Evolutionary conservation across 176 grass and related monocot species (phyloP), one percentile per base, ranked within the genome.

Genomic region (Eremochloa ophiuroides): DNA sequence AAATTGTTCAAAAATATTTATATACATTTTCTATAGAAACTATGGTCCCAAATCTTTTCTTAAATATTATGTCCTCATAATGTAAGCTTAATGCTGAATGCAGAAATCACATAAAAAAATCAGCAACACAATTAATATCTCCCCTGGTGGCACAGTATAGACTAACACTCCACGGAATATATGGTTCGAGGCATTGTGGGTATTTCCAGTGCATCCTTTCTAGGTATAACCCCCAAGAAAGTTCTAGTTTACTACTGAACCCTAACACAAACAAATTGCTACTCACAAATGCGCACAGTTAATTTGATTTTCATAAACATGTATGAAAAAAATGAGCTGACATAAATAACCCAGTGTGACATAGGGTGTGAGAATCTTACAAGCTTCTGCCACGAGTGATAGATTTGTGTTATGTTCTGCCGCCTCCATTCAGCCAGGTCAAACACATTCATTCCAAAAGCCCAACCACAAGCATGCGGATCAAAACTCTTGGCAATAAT

Each of bases 391-490:
- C 92, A 94, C 15, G 42, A 83, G 77, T 94, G 92, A 85, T 97
- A 93, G 35, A 89, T 86, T 60, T 90, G 41, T 7, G 92, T 97
- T 58, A 97, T 87, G 62, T 92, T 92, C 74, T 97, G 89, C 73
- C 35, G 63, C 74, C 88, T 94, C 94, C 94, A 97, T 82, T 94
- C 92, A 72, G 75, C 80, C 76, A 97, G 81, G 90, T 97, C 90
- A 77, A 97, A 94, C 2, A 97, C 71, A 86, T 97, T 94, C 94
- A 97, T 94, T 84, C 94, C 94, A 78, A 91, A 97, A 74, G 94
- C 94, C 94, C 94, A 97, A 44, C 87, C 83, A 79, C 66, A 90
- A 59, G 92, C 88, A 84, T 81, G 84, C 17, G 92, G 88, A 6
- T 90, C 75, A 66, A 97, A 97, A 76, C 87, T 97, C 46, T 92